phyloP scores from a whole-genome alignment of 2,329 filamentous ascomycete species.

The Cladosporium oxysporum region DNA sequence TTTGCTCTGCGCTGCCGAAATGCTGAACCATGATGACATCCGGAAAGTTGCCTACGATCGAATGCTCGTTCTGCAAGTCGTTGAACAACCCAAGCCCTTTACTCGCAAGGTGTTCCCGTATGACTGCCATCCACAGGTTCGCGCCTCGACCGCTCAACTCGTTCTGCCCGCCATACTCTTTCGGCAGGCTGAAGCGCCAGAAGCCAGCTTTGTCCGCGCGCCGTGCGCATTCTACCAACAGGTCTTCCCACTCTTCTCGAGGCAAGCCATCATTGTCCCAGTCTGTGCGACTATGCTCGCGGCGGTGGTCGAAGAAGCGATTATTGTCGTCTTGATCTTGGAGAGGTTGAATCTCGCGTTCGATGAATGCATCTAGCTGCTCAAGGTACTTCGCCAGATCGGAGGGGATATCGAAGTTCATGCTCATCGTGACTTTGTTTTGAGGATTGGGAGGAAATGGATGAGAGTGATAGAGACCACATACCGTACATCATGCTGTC shows the following conservation, averaged over 20 bases:
- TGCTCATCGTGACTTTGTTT: slow-evolving; percentile 28
- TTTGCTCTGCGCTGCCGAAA: slow-evolving; percentile 59
- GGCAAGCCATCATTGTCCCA: slow-evolving; percentile 61
- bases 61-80: slow-evolving; percentile 65
- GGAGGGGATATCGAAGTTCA: slow-evolving; percentile 59
- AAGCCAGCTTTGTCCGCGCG: slow-evolving; percentile 62
- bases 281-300: slow-evolving; percentile 62
- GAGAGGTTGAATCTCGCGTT: slow-evolving; percentile 54
- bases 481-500: background rate
- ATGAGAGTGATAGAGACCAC: background rate
- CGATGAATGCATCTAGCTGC: slow-evolving; percentile 60
- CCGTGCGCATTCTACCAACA: slow-evolving; percentile 52
- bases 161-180: slow-evolving; percentile 56
- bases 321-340: slow-evolving; percentile 60
- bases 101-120: slow-evolving; percentile 60
- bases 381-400: slow-evolving; percentile 53
- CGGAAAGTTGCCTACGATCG: slow-evolving; percentile 63
- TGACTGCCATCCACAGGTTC: slow-evolving; percentile 65
- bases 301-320: slow-evolving; percentile 66
- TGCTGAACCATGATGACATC: slow-evolving; percentile 63
- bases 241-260: slow-evolving; percentile 58
- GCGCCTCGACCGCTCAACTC: slow-evolving; percentile 45
- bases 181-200: slow-evolving; percentile 60
- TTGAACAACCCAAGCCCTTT: slow-evolving; percentile 64
- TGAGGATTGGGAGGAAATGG: background rate